phyloP scores from a whole-genome alignment of 768 basidiomycete species.

The Hypsizygus marmoreus region DNA sequence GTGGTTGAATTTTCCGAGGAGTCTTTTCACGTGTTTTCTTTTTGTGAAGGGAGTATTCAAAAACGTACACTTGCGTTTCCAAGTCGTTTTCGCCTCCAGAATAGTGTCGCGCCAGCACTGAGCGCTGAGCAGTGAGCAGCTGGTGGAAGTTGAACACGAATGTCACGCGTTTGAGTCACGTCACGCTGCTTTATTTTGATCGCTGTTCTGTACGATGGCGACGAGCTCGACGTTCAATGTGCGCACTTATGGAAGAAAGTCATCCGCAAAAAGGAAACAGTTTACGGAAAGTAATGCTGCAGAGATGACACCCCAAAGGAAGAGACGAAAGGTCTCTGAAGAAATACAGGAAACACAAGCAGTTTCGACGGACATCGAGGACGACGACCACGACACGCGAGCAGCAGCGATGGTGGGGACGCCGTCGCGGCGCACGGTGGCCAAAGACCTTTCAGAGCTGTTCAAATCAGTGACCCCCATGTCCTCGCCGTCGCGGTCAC shows the following conservation, averaged over 20 bases:
- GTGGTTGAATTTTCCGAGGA: too few species aligned
- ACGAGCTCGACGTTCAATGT: constrained; percentile 24
- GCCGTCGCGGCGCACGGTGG: constrained; percentile 29
- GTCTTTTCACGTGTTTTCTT: too few species aligned
- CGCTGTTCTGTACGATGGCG: constrained; percentile 9
- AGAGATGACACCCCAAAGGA: constrained; percentile 14
- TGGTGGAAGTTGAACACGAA: constrained; percentile 27
- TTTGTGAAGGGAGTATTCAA: too few species aligned
- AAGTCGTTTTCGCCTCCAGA: too few species aligned
- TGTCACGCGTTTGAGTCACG: constrained; percentile 34
- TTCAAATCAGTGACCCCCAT: constrained; percentile 40
- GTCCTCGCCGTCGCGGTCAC: constrained; percentile 30
- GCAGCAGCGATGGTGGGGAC: too few species aligned
- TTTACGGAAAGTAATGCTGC: neutral
- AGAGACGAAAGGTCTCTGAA: constrained; percentile 27
- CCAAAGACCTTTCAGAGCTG: constrained; percentile 47
- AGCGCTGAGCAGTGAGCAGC: constrained; percentile 27
- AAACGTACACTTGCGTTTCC: too few species aligned
- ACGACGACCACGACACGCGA: too few species aligned
- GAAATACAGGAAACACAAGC: constrained; percentile 5
- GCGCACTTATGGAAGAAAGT: constrained; percentile 39
- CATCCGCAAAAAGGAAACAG: constrained; percentile 26
- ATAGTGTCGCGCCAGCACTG: constrained; percentile 53
- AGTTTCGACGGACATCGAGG: constrained; percentile 14
- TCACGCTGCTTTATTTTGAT: constrained; percentile 1